Conservation (phyloP, 2,329 filamentous ascomycete genomes). For the Nannizziopsis arthrosporioides region DNA sequence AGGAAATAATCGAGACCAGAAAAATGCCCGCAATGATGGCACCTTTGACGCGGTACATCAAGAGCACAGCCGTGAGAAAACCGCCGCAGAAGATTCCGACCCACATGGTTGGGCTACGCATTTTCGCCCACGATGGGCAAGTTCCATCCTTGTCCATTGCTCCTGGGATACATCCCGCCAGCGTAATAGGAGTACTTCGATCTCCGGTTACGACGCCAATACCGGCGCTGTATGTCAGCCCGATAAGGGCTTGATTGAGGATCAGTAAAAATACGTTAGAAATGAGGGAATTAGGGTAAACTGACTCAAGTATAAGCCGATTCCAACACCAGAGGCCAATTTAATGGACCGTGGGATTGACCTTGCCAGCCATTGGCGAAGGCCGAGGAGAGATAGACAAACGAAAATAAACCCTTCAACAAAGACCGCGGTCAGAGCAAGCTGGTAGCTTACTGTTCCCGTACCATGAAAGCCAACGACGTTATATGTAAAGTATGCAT, state of each 20-base stretch:
- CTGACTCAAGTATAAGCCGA: slow-evolving; percentile 59
- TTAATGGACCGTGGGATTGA: slow-evolving; percentile 77
- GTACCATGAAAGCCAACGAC: slow-evolving; percentile 67
- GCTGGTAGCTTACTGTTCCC: slow-evolving; percentile 59
- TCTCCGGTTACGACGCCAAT: slow-evolving; percentile 66
- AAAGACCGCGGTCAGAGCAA: slow-evolving; percentile 77
- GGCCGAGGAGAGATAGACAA: slow-evolving; percentile 62
- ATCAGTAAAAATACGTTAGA: neutral
- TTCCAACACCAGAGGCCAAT: slow-evolving; percentile 73
- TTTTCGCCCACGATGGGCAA: slow-evolving; percentile 56
- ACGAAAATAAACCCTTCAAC: slow-evolving; percentile 82
- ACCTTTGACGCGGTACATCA: slow-evolving; percentile 78
- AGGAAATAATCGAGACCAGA: slow-evolving; percentile 77
- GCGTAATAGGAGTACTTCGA: slow-evolving; percentile 55
- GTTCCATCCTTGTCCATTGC: slow-evolving; percentile 35
- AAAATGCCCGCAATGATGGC: slow-evolving; percentile 75
- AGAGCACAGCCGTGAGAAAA: slow-evolving; percentile 64
- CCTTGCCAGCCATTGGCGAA: slow-evolving; percentile 79
- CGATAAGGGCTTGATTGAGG: slow-evolving; percentile 40
- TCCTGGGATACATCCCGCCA: slow-evolving; percentile 59
- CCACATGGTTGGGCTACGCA: slow-evolving; percentile 77
- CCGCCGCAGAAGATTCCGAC: slow-evolving; percentile 79
- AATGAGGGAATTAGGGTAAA: neutral
- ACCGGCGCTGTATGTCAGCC: slow-evolving; percentile 64
- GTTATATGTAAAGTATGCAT: slow-evolving; percentile 76